Evolutionary conservation across 306 rosid genomes (phyloP), one percentile per base, ranked within the genome.

Genomic region (Vigna reflexopilosa): DNA sequence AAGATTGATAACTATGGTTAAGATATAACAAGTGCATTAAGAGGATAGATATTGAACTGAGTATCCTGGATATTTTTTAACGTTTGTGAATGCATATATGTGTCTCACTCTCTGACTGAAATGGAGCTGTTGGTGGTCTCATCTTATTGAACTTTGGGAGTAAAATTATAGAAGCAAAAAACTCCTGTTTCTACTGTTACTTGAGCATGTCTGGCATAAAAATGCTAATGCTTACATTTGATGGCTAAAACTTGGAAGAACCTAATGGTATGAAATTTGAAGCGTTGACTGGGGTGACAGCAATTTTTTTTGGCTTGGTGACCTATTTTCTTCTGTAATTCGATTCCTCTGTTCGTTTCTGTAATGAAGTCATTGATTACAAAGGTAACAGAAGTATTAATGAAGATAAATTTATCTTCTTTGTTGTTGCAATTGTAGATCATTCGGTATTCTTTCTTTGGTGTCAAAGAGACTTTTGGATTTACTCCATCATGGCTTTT

Each of bases 361-460:
- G 5, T 26, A 34, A 45, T 59, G 65, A 76, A 26, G 24, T 55
- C 66, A 15, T 55, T 61, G 20, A 70, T 34, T 62, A 44, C 63
- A 61, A 61, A 10, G 12, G 44, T 30, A 61, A 63, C 30, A 55
- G 6, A 62, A 54, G 16, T 32, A 52, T 62, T n/a, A 34, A 20
- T 9, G 11, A 76, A 56, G 58, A 58, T 71, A 54, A 65, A 58
- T 38, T 57, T 16, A 49, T 72, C 50, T 38, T 26, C 7, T 24
- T 22, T 77, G 56, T 16, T 67, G 47, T 73, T 75, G 8, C n/a
- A 32, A 67, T 63, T 82, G 63, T 87, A 94, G 97, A 87, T 88
- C 72, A 88, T 92, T 84, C 89, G 96, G 30, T 94, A 87, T 84
- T 83, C 89, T 45, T 94, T 92, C 90, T 89, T 83, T 75, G 97